A percentile compares a stretch with the other conserved stretches of the same genome.
phyloP scores from a whole-genome alignment of 805 yeast genomes.

The Teunomyces tritomae region DNA sequence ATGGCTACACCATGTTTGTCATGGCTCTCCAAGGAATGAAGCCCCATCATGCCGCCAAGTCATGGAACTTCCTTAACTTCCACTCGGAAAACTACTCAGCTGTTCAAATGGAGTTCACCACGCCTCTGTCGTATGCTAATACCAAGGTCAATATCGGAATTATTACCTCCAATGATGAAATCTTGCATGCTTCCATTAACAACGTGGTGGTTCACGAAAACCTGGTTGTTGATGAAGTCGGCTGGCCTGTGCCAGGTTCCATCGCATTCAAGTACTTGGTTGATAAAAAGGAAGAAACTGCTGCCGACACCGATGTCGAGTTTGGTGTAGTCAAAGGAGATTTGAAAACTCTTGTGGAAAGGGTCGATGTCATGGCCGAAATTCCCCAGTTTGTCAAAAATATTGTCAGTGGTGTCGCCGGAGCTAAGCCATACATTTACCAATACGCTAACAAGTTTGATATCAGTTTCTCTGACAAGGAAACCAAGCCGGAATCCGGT shows the following conservation, averaged over 20 bases:
- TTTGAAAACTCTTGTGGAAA: constrained; percentile 65
- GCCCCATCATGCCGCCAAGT: constrained; percentile 97
- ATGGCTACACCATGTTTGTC: constrained; percentile 73
- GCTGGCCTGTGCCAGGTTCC: constrained; percentile 83
- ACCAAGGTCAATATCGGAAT: constrained; percentile 81
- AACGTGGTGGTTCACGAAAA: constrained; percentile 60
- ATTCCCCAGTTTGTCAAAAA: constrained; percentile 91
- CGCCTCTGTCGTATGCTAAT: constrained; percentile 85
- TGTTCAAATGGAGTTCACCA: constrained; percentile 90
- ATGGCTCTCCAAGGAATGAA: constrained; percentile 99
- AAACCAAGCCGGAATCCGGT: constrained; percentile 53
- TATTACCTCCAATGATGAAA: constrained; percentile 59
- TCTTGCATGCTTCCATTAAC: constrained; percentile 61
- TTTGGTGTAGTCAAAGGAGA: constrained; percentile 58
- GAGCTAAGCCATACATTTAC: constrained; percentile 94
- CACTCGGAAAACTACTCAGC: constrained; percentile 74
- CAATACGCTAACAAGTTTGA: constrained; percentile 74
- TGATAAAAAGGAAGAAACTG: constrained; percentile 46
- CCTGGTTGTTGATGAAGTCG: constrained; percentile 64
- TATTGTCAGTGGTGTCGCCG: constrained; percentile 91
- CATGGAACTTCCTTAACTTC: constrained; percentile 93
- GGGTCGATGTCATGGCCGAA: constrained; percentile 97
- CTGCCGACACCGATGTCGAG: constrained; percentile 42
- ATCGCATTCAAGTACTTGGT: constrained; percentile 55
- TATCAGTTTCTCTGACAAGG: constrained; percentile 43